Evolutionary conservation across 2,329 filamentous ascomycete species (phyloP), one percentile per base, ranked within the genome.

Genomic region (Alternaria solani): DNA sequence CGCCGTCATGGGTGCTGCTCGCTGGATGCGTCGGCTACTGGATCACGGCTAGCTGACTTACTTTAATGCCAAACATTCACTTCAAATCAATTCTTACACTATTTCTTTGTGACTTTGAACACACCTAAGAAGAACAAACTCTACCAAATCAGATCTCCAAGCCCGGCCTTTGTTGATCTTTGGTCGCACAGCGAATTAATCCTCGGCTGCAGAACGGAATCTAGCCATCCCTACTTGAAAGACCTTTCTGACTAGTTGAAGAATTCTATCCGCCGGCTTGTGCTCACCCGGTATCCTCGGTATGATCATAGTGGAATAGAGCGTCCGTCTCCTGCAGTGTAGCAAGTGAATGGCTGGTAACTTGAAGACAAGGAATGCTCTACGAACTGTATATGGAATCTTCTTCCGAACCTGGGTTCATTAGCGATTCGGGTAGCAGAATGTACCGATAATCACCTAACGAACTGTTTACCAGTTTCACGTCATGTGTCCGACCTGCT

Each of bases 21-120:
- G 42, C 25, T 43, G 26, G 32, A 41, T 23, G 36, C 34, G 42
- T 34, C n/a, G 43, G 43, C 39, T 18, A 28, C 32, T 30, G 28
- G 12, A 11, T 36, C 42, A 36, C 39, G 36, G n/a, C 36, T 55
- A 49, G 30, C 23, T 46, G 11, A 26, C 44, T 26, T 34, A 49
- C 26, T 55, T 38, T 55, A 51, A 59, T 59, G 42, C 42, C 18
- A 49, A 55, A 55, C 46, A 7, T 23, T 51, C 32, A 34, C 28
- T 55, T 47, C 18, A 48, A 30, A 23, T 46, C 12, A 44, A 11
- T 9, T 20, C 3, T 51, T 7, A 3, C 20, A n/a, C 7, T 12
- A 4, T 23, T 49, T 30, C 9, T 16, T 18, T 6, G 38, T 57
- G 26, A 20, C 14, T 14, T 36, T 20, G 4, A 42, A 23, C 7